Conservation (phyloP, 805 yeast genomes). For the Cyberlindnera subsufficiens region DNA sequence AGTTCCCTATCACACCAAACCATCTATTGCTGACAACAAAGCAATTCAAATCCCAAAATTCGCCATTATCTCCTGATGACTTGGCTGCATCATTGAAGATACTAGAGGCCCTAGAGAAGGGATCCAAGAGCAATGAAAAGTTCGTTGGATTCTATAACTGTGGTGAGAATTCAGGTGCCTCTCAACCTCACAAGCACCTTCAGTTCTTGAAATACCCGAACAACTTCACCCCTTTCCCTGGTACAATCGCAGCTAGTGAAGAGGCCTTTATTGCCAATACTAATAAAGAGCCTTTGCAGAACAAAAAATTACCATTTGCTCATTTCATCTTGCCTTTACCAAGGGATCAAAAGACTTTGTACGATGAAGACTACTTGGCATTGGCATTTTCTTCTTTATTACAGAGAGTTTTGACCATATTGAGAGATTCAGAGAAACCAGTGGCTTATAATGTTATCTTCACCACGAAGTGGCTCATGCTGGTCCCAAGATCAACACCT, state of each 20-base stretch:
- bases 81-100: conserved; percentile 52
- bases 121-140: conserved; percentile 31
- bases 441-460: conserved; percentile 77
- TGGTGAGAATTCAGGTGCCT: conserved; percentile 89
- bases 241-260: conserved; percentile 35
- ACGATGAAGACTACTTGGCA: conserved; percentile 51
- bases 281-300: conserved; percentile 54
- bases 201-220: conserved; percentile 76
- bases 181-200: conserved; percentile 88
- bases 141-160: conserved; percentile 85
- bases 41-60: conserved; percentile 61
- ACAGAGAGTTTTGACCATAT: conserved; percentile 62
- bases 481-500: conserved; percentile 73
- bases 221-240: conserved; percentile 53
- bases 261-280: conserved; percentile 50
- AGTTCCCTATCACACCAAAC: conserved; percentile 75
- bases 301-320: conserved; percentile 64
- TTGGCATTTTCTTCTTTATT: conserved; percentile 67
- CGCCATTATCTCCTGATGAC: conserved; percentile 70
- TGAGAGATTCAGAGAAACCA: conserved; percentile 43
- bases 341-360: conserved; percentile 30
- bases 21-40: conserved; percentile 80
- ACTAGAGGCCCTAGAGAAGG: conserved; percentile 41
- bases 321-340: conserved; percentile 74
- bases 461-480: conserved; percentile 78